These are phyloP conservation scores for Astraeus odoratus DNA, from an alignment of 768 basidiomycete species.

Conservation along the genomic window DNA sequence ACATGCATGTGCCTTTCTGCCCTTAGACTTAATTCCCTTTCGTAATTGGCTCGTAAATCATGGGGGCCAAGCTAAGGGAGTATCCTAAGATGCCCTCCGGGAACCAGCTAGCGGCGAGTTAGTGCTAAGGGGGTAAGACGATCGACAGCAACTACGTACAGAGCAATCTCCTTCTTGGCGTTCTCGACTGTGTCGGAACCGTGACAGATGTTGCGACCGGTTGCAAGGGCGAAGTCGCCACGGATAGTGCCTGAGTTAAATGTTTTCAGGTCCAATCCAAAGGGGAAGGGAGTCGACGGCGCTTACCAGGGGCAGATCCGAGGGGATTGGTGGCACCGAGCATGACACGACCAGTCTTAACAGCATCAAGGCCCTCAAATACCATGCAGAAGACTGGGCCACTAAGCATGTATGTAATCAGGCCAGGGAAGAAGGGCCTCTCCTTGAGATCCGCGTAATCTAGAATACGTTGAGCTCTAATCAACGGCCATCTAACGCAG, in stretches of 20 bases:
- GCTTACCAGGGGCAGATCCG: conserved; percentile 73
- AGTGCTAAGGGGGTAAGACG: conserved; percentile 4
- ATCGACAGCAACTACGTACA: conserved; percentile 45
- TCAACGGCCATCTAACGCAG: neutral
- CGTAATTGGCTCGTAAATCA: conserved; percentile 87
- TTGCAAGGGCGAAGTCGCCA: conserved; percentile 90
- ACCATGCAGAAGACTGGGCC: conserved; percentile 96
- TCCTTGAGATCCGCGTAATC: conserved; percentile 95
- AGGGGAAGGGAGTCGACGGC: conserved; percentile 1
- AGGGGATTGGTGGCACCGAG: conserved; percentile 97
- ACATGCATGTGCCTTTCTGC: conserved; percentile 9
- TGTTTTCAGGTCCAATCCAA: neutral
- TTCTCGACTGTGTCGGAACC: conserved; percentile 85
- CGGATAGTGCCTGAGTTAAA: conserved; percentile 76
- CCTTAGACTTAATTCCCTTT: conserved; percentile 6
- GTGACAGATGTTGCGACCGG: conserved; percentile 93
- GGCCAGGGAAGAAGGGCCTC: conserved; percentile 93
- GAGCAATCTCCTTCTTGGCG: conserved; percentile 89
- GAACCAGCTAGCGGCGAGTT: conserved; percentile 65
- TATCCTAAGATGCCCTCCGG: conserved; percentile 78
- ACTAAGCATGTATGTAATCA: conserved; percentile 93
- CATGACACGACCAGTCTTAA: conserved; percentile 94
- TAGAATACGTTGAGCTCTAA: conserved; percentile 23
- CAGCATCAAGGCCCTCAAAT: conserved; percentile 90
- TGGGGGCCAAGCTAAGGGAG: conserved; percentile 51